Base-by-base conservation (phyloP, 2,329 filamentous ascomycete species). In the Penicillium olsonii region DNA sequence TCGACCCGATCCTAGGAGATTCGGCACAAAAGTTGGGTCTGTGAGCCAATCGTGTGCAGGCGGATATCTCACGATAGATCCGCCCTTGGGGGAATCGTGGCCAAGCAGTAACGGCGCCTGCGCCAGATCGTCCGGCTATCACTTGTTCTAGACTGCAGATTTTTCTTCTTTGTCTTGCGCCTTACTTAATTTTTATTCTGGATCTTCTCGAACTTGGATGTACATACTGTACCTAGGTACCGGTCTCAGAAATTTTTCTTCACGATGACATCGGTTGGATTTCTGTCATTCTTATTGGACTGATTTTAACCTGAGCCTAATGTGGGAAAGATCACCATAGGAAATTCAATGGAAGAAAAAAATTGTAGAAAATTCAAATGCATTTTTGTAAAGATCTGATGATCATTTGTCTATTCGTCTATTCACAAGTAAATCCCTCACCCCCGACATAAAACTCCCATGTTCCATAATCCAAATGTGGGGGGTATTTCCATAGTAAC, bases 131-230 rank as follows among this genome's bases (percentile, higher is more conserved):
- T 34, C 46, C 35, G 42, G 7, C 22, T 41, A 57, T 57, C 46
- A 51, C 18, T 55, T 42, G 49, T 42, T 59, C 55, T 59, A 57
- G 56, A 59, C 26, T 10, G 29, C 29, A 31, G 22, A 22, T 15
- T 17, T 12, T 26, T 27, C 31, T 42, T 41, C 22, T 24, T 24
- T 24, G 22, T 8, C 8, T 24, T 8, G 22, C 22, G 4, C 8
- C 5, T 24, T 24, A 5, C 22, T 4, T 24, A 24, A 24, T 24
- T 24, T 8, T 24, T n/a, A n/a, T 24, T 24, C 22, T 24, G 4
- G 4, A 5, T 24, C 8, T 24, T 24, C 22, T 8, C 22, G 22
- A 24, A 24, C 8, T n/a, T n/a, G n/a, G n/a, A n/a, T n/a, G n/a
- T n/a, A n/a, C n/a, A n/a, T n/a, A n/a, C n/a, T n/a, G n/a, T n/a